Percentiles rank a stretch among this genome's conserved stretches.
These are phyloP conservation scores for Kwoniella europaea DNA, from an alignment of 768 basidiomycete genomes.

Conservation along the genomic window DNA sequence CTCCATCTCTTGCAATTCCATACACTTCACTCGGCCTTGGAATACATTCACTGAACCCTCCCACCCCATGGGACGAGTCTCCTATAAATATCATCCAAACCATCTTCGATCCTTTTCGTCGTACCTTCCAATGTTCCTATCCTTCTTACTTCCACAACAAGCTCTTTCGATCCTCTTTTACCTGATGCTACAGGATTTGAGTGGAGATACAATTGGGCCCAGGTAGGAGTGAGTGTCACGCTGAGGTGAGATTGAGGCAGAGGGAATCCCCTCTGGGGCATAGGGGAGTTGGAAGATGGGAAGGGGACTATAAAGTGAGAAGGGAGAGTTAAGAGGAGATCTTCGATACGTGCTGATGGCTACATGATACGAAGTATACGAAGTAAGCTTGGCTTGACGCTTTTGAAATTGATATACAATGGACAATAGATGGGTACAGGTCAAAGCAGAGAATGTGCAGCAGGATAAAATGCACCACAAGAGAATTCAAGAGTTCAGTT, in stretches of 20 bases:
- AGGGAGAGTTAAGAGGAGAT: constrained; percentile 39
- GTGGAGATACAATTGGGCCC: constrained; percentile 37
- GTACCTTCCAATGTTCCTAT: constrained; percentile 32
- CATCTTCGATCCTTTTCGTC: constrained; percentile 34
- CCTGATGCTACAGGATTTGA: not conserved
- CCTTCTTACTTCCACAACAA: constrained; percentile 46
- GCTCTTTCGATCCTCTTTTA: constrained; percentile 20
- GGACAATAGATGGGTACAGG: too few species aligned
- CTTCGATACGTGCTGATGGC: constrained; percentile 48
- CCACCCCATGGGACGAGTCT: constrained; percentile 43
- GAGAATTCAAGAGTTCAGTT: too few species aligned
- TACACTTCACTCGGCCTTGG: too few species aligned
- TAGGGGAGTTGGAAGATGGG: constrained; percentile 2
- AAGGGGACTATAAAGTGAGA: constrained; percentile 22
- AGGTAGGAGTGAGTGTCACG: constrained; percentile 44
- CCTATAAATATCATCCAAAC: constrained; percentile 39
- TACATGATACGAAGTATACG: constrained; percentile 8
- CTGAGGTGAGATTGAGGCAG: constrained; percentile 35
- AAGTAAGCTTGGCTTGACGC: not conserved
- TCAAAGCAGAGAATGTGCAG: too few species aligned
- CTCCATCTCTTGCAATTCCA: too few species aligned
- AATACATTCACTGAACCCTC: constrained; percentile 25
- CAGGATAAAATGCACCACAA: too few species aligned
- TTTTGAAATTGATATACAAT: too few species aligned
- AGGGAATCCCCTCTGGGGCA: constrained; percentile 26